Evolutionary conservation across 768 basidiomycete species (phyloP), one percentile per base, ranked within the genome.

Genomic region (Trametes gibbosa): DNA sequence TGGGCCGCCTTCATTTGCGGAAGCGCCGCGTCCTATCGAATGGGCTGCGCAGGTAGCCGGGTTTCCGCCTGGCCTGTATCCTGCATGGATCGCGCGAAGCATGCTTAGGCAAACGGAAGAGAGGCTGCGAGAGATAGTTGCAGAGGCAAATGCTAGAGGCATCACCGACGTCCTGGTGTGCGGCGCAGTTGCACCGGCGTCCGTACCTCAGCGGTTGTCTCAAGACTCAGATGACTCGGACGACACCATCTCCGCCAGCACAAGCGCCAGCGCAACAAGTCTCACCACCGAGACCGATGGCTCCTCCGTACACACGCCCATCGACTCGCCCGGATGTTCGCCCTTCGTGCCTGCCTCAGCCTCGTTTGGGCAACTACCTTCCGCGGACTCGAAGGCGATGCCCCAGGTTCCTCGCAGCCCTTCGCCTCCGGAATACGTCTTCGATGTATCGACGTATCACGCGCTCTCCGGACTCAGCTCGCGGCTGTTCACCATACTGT

Each of bases 1-100:
- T 21, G 58, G 55, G 14, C 40, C 39, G 63, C 14, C 50, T 37
- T 46, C 61, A 1, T 62, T 62, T 19, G 41, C 23, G n/a, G 24
- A 25, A n/a, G 19, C 23, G 8, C 39, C 49, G 23, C 37, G 23
- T 21, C 21, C 52, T 16, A 39, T 57, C 6, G 61, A 56, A 37
- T 56, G 56, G 49, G 45, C 56, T 24, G 61, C 61, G 1, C 61
- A 62, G 41, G 50, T 53, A 14, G 53, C 53, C 1, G 61, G 61
- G 16, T 62, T 53, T 21, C 61, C 61, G n/a, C 53, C 57, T 24
- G 76, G 76, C 21, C 79, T 78, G 3, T 85, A 82, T 62, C 79
- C 77, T 29, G 65, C 79, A 4, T 85, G 85, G 84, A 74, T 81
- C n/a, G 70, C 81, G 25, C 74, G 79, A 32, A 82, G 77, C 64